These are phyloP conservation scores for Coemansia furcata DNA, from an alignment of 192 early-diverging fungal species.

Conservation along the genomic window DNA sequence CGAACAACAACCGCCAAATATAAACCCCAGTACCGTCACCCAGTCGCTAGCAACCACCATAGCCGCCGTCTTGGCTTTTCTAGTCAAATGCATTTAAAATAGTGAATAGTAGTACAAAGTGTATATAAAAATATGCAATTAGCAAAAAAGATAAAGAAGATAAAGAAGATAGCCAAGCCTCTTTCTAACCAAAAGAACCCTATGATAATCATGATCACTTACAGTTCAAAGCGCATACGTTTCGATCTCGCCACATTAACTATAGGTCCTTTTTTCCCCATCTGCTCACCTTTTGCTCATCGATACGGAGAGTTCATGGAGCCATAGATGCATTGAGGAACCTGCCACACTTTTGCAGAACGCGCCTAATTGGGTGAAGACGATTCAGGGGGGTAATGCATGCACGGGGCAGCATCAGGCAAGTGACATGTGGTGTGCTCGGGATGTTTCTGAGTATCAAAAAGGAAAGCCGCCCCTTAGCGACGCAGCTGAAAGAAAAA, in stretches of 20 bases:
- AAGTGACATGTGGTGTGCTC: neutral
- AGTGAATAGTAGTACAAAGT: neutral
- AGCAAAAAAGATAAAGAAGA: neutral
- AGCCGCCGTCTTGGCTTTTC: conserved; percentile 13
- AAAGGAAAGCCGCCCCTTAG: neutral
- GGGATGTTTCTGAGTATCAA: neutral
- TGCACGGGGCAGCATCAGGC: neutral
- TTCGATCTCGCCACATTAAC: too few species aligned
- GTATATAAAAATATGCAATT: neutral
- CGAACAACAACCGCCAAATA: conserved; percentile 89
- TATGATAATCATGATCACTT: too few species aligned
- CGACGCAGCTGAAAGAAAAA: neutral
- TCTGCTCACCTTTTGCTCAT: neutral
- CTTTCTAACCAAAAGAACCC: neutral
- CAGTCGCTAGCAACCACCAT: conserved; percentile 46
- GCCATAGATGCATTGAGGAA: neutral
- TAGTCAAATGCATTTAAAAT: conserved; percentile 8
- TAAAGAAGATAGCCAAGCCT: neutral
- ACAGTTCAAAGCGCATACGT: too few species aligned
- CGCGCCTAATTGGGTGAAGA: neutral
- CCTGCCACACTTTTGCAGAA: neutral
- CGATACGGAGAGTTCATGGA: neutral
- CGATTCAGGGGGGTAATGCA: neutral
- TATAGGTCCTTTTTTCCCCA: neutral
- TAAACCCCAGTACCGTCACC: conserved; percentile 62